Conservation (phyloP, 176 grass and related monocot species). For the Aegilops umbellulata region DNA sequence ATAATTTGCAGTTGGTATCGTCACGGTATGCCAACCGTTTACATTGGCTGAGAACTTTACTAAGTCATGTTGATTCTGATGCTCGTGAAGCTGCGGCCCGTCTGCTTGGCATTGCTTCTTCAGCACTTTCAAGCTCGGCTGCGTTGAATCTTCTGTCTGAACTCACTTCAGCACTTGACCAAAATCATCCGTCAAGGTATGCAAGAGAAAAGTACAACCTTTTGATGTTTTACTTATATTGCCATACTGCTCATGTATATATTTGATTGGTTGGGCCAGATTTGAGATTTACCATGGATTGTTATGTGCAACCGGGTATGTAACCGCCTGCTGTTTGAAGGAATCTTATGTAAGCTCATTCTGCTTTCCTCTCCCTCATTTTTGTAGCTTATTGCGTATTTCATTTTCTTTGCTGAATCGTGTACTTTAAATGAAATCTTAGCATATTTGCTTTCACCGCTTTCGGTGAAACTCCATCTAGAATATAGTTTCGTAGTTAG, state of each 20-base stretch:
- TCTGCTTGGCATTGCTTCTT: conserved; percentile 74
- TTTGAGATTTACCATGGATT: conserved; percentile 88
- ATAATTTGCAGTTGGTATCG: conserved; percentile 65
- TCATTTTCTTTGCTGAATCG: conserved; percentile 21
- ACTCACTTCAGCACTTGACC: conserved; percentile 52
- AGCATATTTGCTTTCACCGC: conserved; percentile 3
- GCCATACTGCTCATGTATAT: conserved; percentile 16
- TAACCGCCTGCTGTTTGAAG: conserved; percentile 76
- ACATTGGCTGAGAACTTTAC: conserved; percentile 65
- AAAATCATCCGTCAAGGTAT: conserved; percentile 64
- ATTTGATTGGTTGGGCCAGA: conserved; percentile 54
- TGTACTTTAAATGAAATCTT: conserved; percentile 18
- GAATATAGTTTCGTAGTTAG: background rate
- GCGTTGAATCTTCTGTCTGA: conserved; percentile 67
- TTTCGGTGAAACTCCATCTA: background rate
- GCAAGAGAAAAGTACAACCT: background rate
- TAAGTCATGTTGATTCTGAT: conserved; percentile 87
- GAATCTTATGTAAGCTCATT: conserved; percentile 58
- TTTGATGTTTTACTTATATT: conserved; percentile 1
- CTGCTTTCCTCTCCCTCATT: conserved; percentile 19
- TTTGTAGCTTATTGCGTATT: conserved; percentile 18
- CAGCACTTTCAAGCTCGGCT: conserved; percentile 62
- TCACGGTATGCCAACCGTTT: conserved; percentile 63
- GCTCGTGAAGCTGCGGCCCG: conserved; percentile 77
- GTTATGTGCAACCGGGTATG: conserved; percentile 77